Conservation (phyloP, 1,139 yeast species). For the Sugiyamaella neomexicana region DNA sequence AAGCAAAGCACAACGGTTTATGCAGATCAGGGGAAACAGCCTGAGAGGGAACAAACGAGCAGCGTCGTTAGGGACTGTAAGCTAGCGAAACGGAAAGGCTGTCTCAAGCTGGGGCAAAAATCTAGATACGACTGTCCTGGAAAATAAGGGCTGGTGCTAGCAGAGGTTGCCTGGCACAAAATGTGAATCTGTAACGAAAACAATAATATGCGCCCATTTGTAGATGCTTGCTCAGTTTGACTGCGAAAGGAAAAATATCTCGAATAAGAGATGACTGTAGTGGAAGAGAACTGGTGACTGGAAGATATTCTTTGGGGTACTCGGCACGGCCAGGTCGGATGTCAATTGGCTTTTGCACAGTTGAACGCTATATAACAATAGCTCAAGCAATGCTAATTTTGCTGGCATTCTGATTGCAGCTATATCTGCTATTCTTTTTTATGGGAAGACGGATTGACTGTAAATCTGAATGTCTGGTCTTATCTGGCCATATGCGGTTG, state of each 20-base stretch:
- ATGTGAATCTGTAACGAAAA: background rate
- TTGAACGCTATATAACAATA: too few species aligned
- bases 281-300: background rate
- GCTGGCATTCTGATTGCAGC: too few species aligned
- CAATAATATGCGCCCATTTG: background rate
- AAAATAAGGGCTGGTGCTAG: too few species aligned
- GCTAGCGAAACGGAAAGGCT: background rate
- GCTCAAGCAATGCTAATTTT: too few species aligned
- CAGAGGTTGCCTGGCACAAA: background rate
- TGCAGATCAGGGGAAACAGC: background rate
- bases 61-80: background rate
- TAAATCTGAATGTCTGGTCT: too few species aligned
- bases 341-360: too few species aligned
- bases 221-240: constrained; percentile 3
- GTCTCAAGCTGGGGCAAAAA: background rate
- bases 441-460: too few species aligned
- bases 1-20: constrained; percentile 1
- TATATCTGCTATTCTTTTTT: too few species aligned
- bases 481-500: too few species aligned
- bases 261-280: background rate
- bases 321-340: background rate
- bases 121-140: background rate
- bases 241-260: constrained; percentile 4
- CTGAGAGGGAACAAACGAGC: background rate
- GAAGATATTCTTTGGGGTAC: background rate